Evolutionary conservation across 257 asterid genomes (phyloP).

Genomic region (Lantana camara): DNA sequence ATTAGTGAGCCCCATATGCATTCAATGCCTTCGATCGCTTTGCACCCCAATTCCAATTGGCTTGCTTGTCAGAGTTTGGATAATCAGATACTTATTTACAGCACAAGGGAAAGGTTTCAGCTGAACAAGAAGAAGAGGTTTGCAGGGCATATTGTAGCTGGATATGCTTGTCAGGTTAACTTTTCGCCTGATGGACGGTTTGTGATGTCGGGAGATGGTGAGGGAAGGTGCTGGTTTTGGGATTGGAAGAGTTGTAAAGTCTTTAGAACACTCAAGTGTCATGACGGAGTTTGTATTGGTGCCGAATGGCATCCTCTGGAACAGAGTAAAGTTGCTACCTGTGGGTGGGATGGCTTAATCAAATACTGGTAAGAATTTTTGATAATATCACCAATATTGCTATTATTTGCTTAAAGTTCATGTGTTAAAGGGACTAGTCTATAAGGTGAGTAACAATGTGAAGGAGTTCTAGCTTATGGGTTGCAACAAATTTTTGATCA

Average conservation of each 20-base stretch:
- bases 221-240: conserved; percentile 99
- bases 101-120: conserved; percentile 95
- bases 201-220: conserved; percentile 98
- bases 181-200: conserved; percentile 98
- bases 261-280: conserved; percentile 91
- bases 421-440: conserved; percentile 15
- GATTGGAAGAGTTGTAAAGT: conserved; percentile 99
- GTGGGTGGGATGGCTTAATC: conserved; percentile 99
- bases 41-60: conserved; percentile 94
- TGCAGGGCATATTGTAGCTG: conserved; percentile 96
- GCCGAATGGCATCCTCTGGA: conserved; percentile 97
- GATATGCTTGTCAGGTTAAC: conserved; percentile 98
- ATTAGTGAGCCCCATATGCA: conserved; percentile 99
- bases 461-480: conserved; percentile 1
- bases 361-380: conserved; percentile 82
- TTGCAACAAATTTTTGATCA: background rate
- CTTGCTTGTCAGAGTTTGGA: conserved; percentile 99
- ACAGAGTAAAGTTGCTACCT: conserved; percentile 99
- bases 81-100: conserved; percentile 93
- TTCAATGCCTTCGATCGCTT: conserved; percentile 91
- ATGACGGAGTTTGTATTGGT: conserved; percentile 95
- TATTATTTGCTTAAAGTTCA: background rate
- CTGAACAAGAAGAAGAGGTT: conserved; percentile 96
- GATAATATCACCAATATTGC: conserved; percentile 15
- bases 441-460: background rate